Percentiles rank a stretch among this genome's conserved stretches.
Conservation (phyloP, 2,329 filamentous ascomycete species). For the Diaporthe destruens region DNA sequence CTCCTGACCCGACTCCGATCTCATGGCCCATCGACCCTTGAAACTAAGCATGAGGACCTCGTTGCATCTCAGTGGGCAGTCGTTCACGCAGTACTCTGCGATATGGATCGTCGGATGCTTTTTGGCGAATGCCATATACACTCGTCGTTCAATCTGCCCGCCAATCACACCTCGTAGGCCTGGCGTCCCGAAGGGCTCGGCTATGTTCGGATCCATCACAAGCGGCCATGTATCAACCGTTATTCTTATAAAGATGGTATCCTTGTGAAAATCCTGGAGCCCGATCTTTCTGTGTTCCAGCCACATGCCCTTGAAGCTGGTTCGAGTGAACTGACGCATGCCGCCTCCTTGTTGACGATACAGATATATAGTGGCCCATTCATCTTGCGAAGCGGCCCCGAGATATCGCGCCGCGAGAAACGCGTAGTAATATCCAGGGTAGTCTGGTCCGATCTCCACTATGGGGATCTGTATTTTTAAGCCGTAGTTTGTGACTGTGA, state of each 20-base stretch:
- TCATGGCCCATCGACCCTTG: constrained; percentile 16
- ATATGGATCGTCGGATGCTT: constrained; percentile 11
- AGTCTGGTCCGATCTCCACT: constrained; percentile 20
- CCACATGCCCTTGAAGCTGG: constrained; percentile 24
- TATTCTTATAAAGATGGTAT: background rate
- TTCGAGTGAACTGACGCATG: constrained; percentile 23
- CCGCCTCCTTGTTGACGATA: constrained; percentile 4
- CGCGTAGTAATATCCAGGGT: constrained; percentile 11
- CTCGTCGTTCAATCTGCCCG: constrained; percentile 9
- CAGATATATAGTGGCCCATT: constrained; percentile 27
- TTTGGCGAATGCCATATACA: constrained; percentile 26
- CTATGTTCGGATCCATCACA: background rate
- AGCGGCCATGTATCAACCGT: constrained; percentile 12
- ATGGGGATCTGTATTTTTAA: constrained; percentile 12
- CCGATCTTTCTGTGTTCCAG: constrained; percentile 15
- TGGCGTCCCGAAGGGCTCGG: constrained; percentile 16
- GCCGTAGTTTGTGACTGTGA: constrained; percentile 1
- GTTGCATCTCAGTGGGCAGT: constrained; percentile 14
- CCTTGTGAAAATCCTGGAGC: background rate
- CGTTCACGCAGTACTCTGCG: constrained; percentile 15
- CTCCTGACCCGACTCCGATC: background rate
- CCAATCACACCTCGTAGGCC: background rate
- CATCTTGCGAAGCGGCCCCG: background rate
- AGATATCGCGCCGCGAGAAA: constrained; percentile 19
- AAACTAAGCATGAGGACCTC: constrained; percentile 26